Conservation (phyloP, 2,329 filamentous ascomycete genomes). For the Alternaria dauci region DNA sequence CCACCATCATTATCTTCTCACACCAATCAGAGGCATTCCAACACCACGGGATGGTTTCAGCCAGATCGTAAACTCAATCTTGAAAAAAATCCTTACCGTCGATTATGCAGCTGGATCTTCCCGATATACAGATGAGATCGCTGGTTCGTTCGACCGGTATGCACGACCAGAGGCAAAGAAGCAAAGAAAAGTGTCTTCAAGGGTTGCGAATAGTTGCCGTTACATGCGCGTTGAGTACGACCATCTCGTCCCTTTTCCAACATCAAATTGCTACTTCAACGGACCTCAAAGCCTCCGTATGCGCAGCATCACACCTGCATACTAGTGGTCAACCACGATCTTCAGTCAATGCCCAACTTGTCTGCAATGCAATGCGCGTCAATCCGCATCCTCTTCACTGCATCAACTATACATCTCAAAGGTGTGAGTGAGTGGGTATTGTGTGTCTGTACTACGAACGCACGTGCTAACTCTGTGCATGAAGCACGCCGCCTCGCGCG, state of each 20-base stretch:
- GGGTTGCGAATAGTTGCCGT: not conserved
- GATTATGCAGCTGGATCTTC: conserved; percentile 1
- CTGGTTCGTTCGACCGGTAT: not conserved
- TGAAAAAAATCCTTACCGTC: not conserved
- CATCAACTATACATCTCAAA: not conserved
- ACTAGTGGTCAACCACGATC: not conserved
- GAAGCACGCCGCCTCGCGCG: not conserved
- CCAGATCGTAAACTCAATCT: not conserved
- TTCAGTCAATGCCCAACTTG: not conserved
- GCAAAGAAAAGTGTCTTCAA: not conserved
- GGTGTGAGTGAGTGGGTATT: not conserved
- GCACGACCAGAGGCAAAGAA: not conserved
- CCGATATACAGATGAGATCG: not conserved
- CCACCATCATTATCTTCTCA: not conserved
- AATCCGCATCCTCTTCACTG: not conserved
- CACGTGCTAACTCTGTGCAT: not conserved
- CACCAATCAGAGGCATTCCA: not conserved
- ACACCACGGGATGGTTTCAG: not conserved
- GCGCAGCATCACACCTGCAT: conserved; percentile 1
- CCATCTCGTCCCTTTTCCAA: not conserved
- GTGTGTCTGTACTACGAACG: conserved; percentile 1
- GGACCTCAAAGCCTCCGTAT: not conserved
- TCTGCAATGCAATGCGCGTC: conserved; percentile 2
- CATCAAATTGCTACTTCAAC: not conserved
- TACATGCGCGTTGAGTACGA: not conserved